Percentiles rank a stretch among this genome's conserved stretches.
These are phyloP conservation scores for Artemisia argyi DNA, from an alignment of 129 eudicot species.

Conservation along the genomic window DNA sequence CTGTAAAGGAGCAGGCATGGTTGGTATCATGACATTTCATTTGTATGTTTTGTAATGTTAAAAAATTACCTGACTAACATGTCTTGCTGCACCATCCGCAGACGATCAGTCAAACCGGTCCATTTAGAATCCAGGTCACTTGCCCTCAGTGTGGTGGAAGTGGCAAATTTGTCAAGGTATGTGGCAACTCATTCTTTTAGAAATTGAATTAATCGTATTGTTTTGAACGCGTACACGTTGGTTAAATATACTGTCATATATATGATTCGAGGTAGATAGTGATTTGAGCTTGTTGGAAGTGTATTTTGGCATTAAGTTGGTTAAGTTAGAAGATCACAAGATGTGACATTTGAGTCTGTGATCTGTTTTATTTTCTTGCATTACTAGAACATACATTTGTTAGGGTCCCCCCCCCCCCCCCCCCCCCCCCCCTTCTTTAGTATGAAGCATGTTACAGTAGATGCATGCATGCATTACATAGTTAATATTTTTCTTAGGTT, in stretches of 20 bases:
- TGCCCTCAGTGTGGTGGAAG: slow-evolving; percentile 73
- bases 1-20: slow-evolving; percentile 94
- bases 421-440: too few relatives aligned
- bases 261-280: too few relatives aligned
- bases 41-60: background rate
- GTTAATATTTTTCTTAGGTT: slow-evolving; percentile 7
- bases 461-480: slow-evolving; percentile 10
- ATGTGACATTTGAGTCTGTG: slow-evolving; percentile 6
- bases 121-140: slow-evolving; percentile 64
- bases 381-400: background rate
- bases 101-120: slow-evolving; percentile 64
- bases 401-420: too few relatives aligned
- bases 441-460: background rate
- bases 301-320: too few relatives aligned
- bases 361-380: background rate
- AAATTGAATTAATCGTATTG: background rate
- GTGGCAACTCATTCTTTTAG: background rate
- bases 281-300: too few relatives aligned
- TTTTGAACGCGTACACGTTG: background rate
- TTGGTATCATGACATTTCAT: slow-evolving; percentile 34
- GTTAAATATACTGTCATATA: background rate
- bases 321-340: too few relatives aligned
- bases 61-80: slow-evolving; percentile 1
- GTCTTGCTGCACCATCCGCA: slow-evolving; percentile 29
- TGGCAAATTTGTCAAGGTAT: slow-evolving; percentile 82